Conservation (phyloP, 805 yeast species). For the Saccharomycopsis javanensis region DNA sequence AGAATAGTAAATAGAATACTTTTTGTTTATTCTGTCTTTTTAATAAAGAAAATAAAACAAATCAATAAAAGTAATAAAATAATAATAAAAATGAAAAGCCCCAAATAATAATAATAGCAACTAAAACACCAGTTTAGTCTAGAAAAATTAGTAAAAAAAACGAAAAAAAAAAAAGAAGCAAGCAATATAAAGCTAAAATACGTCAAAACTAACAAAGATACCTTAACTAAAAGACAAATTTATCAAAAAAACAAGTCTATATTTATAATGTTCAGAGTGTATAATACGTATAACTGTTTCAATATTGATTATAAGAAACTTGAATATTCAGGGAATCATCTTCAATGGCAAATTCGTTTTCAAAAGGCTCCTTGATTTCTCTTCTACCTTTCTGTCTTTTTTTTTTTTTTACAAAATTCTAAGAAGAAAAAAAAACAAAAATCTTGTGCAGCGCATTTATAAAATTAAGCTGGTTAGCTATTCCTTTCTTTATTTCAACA, state of each 20-base stretch:
- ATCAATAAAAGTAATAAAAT: no score
- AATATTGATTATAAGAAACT: background rate
- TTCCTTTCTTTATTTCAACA: background rate
- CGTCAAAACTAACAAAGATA: background rate
- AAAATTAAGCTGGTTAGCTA: background rate
- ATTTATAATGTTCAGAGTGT: background rate
- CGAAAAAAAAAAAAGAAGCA: background rate
- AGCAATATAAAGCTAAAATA: background rate
- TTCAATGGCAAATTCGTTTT: background rate
- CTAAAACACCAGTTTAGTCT: no score
- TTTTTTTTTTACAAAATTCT: background rate
- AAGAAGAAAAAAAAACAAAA: background rate
- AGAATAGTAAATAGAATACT: no score
- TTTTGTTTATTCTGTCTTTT: no score
- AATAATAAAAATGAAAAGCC: background rate
- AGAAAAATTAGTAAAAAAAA: no score
- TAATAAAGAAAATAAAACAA: no score
- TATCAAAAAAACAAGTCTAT: background rate
- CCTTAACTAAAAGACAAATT: background rate
- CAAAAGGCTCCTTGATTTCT: background rate
- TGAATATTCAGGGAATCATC: background rate
- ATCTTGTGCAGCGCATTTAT: background rate
- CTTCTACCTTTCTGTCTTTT: background rate
- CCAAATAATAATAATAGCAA: background rate
- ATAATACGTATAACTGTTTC: no score